These are phyloP conservation scores for Globisporangium nodosum DNA, from an alignment of 352 stramenopile genomes.

Conservation along the genomic window DNA sequence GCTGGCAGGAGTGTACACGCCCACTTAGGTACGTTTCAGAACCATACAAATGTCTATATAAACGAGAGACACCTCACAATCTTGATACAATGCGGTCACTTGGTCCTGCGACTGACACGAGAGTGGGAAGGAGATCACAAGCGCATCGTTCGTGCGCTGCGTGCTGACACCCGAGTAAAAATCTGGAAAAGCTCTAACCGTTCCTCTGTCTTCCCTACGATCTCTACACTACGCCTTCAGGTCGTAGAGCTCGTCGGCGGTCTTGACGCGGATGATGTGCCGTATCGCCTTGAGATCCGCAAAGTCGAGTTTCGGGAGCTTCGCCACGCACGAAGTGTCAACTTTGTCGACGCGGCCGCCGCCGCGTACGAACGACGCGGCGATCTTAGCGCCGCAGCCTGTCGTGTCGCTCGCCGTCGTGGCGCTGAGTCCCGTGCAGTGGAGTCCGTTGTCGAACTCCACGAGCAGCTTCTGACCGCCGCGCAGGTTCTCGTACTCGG, in stretches of 20 bases:
- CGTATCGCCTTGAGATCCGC: conserved; percentile 6
- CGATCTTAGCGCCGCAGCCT: conserved; percentile 15
- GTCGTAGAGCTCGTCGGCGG: conserved; percentile 4
- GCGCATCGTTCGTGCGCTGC: no score
- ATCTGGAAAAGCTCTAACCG: no score
- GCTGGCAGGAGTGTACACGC: no score
- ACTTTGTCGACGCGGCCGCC: conserved; percentile 17
- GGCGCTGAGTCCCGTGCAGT: conserved; percentile 12
- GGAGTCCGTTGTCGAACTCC: conserved; percentile 20
- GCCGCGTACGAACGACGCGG: conserved; percentile 11
- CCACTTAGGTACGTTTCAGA: no score
- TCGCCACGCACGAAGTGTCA: conserved; percentile 19
- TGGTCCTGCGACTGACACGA: no score
- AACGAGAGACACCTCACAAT: no score
- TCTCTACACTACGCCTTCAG: neutral
- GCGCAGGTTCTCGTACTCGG: conserved; percentile 15
- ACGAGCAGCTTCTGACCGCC: conserved; percentile 15
- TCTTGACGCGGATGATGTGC: neutral
- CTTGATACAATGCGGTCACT: no score
- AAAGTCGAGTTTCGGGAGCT: conserved; percentile 7
- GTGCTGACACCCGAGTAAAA: no score
- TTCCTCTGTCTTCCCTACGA: no score
- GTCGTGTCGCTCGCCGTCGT: conserved; percentile 5
- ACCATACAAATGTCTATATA: no score
- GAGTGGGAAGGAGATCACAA: no score